phyloP scores from a whole-genome alignment of 2,329 filamentous ascomycete species.

The Leptographium lundbergii region DNA sequence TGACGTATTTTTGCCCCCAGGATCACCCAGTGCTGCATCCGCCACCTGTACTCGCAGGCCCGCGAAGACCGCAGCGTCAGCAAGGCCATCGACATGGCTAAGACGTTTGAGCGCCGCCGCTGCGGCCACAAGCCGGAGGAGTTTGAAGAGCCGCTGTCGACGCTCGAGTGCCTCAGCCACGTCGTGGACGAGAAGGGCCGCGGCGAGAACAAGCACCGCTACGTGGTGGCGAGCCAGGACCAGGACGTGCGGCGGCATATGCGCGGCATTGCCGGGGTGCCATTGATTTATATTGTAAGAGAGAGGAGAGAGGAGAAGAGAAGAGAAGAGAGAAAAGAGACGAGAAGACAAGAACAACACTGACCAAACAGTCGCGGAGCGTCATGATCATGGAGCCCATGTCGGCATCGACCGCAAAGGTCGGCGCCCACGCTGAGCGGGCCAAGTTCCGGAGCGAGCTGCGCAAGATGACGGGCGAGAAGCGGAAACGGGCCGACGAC shows the following conservation, averaged over 20 bases:
- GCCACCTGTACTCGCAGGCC: slow-evolving; percentile 13
- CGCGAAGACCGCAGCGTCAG: slow-evolving; percentile 1
- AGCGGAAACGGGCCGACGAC: slow-evolving; percentile 33
- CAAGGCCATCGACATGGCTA: slow-evolving; percentile 60
- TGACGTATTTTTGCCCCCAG: neutral
- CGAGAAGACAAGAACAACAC: neutral
- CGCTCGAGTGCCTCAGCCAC: slow-evolving; percentile 55
- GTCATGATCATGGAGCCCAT: slow-evolving; percentile 65
- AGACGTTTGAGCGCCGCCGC: slow-evolving; percentile 57
- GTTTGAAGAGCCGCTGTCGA: slow-evolving; percentile 56
- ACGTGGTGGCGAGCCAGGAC: slow-evolving; percentile 66
- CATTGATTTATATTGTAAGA: slow-evolving; percentile 57
- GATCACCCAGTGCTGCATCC: slow-evolving; percentile 14
- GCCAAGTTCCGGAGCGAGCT: slow-evolving; percentile 62
- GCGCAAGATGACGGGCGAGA: slow-evolving; percentile 32
- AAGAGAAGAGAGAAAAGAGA: too few species aligned
- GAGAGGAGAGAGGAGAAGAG: neutral
- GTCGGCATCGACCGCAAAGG: slow-evolving; percentile 51
- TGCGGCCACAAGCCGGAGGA: slow-evolving; percentile 67
- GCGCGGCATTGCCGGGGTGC: slow-evolving; percentile 57
- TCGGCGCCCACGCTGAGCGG: slow-evolving; percentile 56
- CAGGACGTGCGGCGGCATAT: slow-evolving; percentile 48
- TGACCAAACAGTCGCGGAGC: slow-evolving; percentile 22
- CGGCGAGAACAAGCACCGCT: slow-evolving; percentile 63
- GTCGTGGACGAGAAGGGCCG: slow-evolving; percentile 64